Evolutionary conservation across 768 basidiomycete genomes (phyloP).

Genomic region (Ephemerocybe angulata): DNA sequence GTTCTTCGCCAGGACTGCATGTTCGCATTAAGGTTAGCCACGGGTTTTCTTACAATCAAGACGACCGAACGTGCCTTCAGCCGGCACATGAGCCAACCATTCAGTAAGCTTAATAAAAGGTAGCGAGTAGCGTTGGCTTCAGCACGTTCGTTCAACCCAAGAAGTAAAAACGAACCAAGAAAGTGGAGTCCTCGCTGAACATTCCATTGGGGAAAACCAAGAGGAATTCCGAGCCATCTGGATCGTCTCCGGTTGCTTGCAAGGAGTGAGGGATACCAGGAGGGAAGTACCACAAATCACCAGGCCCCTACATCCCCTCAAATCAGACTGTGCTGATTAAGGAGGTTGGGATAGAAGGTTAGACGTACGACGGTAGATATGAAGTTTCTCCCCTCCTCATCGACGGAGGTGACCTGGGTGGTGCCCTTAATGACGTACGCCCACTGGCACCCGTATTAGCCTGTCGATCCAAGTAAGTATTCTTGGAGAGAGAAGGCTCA

Average conservation of each 20-base stretch:
- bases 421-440: slow-evolving; percentile 49
- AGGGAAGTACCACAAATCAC: slow-evolving; percentile 58
- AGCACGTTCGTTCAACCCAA: not conserved
- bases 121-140: not conserved
- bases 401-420: slow-evolving; percentile 47
- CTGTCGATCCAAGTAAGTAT: slow-evolving; percentile 3
- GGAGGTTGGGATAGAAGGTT: not conserved
- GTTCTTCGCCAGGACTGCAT: slow-evolving; percentile 47
- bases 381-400: slow-evolving; percentile 46
- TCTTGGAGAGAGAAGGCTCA: slow-evolving; percentile 12
- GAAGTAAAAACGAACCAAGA: slow-evolving; percentile 32
- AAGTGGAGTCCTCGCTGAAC: slow-evolving; percentile 52
- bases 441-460: slow-evolving; percentile 33
- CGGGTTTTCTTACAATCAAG: not conserved
- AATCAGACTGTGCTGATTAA: not conserved
- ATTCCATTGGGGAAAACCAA: slow-evolving; percentile 50
- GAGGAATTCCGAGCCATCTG: slow-evolving; percentile 49
- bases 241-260: slow-evolving; percentile 44
- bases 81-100: slow-evolving; percentile 53
- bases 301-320: slow-evolving; percentile 29
- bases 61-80: slow-evolving; percentile 31
- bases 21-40: not conserved
- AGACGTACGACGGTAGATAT: slow-evolving; percentile 45
- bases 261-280: slow-evolving; percentile 54
- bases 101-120: slow-evolving; percentile 47